phyloP scores from a whole-genome alignment of 129 eudicot species.

The Kitagawia praeruptora region DNA sequence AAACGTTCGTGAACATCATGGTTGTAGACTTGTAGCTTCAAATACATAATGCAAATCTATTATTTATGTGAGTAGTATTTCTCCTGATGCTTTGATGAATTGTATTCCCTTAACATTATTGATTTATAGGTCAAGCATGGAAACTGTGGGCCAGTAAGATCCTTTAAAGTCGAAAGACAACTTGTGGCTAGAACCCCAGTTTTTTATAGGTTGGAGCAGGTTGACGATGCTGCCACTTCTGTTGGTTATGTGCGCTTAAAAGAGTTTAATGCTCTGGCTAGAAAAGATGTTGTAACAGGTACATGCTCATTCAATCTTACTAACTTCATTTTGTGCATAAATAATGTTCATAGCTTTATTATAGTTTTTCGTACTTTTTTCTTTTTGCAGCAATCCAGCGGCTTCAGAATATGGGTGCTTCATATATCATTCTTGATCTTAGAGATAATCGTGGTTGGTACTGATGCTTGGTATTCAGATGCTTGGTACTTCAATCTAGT shows the following conservation, averaged over 20 bases:
- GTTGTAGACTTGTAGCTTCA: slow-evolving; percentile 47
- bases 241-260: slow-evolving; percentile 87
- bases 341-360: not conserved
- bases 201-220: slow-evolving; percentile 71
- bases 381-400: slow-evolving; percentile 78
- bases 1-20: slow-evolving; percentile 70
- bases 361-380: not conserved
- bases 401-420: slow-evolving; percentile 82
- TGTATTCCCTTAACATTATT: not conserved
- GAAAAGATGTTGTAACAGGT: slow-evolving; percentile 90
- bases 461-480: no score
- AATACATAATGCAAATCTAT: not conserved
- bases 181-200: slow-evolving; percentile 91
- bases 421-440: slow-evolving; percentile 76
- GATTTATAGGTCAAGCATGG: slow-evolving; percentile 77
- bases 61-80: not conserved
- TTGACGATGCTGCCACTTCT: slow-evolving; percentile 43
- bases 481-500: no score
- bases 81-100: not conserved
- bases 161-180: slow-evolving; percentile 65
- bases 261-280: slow-evolving; percentile 94
- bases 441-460: slow-evolving; percentile 92
- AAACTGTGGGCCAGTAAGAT: slow-evolving; percentile 70
- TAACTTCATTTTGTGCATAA: not conserved
- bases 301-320: slow-evolving; percentile 8